Evolutionary conservation across 1,284 basidiomycete genomes (phyloP), one percentile per base, ranked within the genome.

Genomic region (Cutaneotrichosporon curvatum): DNA sequence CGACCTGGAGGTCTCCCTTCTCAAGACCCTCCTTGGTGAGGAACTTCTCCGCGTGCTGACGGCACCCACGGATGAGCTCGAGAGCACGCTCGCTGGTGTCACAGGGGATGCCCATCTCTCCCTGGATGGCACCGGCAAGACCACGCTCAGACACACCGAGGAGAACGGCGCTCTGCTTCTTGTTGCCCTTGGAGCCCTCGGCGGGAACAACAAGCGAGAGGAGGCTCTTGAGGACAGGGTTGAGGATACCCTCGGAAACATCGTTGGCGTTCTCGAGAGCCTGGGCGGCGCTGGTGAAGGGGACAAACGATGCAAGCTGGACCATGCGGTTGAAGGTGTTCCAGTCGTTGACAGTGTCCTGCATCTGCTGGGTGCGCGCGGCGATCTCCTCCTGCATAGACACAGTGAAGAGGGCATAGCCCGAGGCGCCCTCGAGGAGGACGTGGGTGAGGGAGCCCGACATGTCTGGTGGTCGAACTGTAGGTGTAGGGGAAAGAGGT

Each of bases 181-280:
- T 88, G 75, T 90, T 88, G 47, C 58, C 56, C 55, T 66, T 68
- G 9, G 62, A 55, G 14, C 56, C 60, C 22, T 56, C 54, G 30
- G 84, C 84, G 46, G 84, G 79, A 36, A 98, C 79, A 73, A 90
- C 89, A 56, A 96, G 78, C 69, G 94, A 88, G 53, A 98, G 79
- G 42, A 97, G 76, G 43, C 84, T 82, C 69, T 84, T 82, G 51
- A 98, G 77, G 71, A 90, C 81, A 55, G 90, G 86, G 68, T 87
- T 92, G 43, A 96, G 73, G 50, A 94, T 58, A 90, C 94, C 91
- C 78, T 97, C 94, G 5, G 94, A 97, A 15, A 98, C 75, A 73
- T 98, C 92, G 68, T 97, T 95, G 48, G 85, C 85, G 63, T 95
- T 96, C 74, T 98, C 91, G 57, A 99, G 76, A 22, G 94, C 95